Evolutionary conservation across 2,329 filamentous ascomycete species (phyloP).

Genomic region (Simplicillium sp.): DNA sequence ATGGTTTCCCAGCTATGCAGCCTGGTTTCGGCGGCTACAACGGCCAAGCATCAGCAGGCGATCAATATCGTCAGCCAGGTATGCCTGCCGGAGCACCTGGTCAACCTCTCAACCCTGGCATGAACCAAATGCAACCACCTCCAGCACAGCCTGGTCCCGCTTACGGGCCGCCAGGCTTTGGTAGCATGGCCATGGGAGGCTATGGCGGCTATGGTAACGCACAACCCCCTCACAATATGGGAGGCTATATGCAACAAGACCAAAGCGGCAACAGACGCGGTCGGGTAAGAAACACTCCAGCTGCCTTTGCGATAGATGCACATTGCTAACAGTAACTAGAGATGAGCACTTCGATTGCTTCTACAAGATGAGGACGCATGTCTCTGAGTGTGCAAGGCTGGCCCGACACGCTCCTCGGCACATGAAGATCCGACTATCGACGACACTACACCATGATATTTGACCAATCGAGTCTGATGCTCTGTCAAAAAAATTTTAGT

Average conservation of each 20-base stretch:
- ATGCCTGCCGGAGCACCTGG: constrained; percentile 42
- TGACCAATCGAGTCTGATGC: too few relatives aligned
- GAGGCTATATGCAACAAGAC: constrained; percentile 43
- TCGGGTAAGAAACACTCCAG: constrained; percentile 36
- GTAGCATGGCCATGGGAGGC: constrained; percentile 30
- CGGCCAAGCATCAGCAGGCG: constrained; percentile 35
- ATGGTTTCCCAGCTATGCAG: constrained; percentile 37
- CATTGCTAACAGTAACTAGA: too few relatives aligned
- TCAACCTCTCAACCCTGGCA: constrained; percentile 30
- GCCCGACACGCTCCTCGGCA: too few relatives aligned
- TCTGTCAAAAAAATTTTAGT: too few relatives aligned
- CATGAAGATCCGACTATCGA: too few relatives aligned
- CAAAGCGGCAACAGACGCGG: constrained; percentile 47
- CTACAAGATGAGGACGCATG: too few relatives aligned
- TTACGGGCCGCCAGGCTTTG: constrained; percentile 31
- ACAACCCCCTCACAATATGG: constrained; percentile 36
- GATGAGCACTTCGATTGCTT: too few relatives aligned
- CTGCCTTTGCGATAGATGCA: neutral
- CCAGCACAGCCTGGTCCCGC: constrained; percentile 34
- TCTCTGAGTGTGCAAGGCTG: too few relatives aligned
- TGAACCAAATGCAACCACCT: constrained; percentile 30
- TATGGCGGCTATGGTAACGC: constrained; percentile 35
- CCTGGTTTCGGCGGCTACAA: constrained; percentile 45
- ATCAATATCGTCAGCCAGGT: constrained; percentile 46
- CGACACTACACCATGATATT: too few relatives aligned